These are phyloP conservation scores for Thalassiosira mediterranea DNA, from an alignment of 352 stramenopile genomes.

Conservation along the genomic window DNA sequence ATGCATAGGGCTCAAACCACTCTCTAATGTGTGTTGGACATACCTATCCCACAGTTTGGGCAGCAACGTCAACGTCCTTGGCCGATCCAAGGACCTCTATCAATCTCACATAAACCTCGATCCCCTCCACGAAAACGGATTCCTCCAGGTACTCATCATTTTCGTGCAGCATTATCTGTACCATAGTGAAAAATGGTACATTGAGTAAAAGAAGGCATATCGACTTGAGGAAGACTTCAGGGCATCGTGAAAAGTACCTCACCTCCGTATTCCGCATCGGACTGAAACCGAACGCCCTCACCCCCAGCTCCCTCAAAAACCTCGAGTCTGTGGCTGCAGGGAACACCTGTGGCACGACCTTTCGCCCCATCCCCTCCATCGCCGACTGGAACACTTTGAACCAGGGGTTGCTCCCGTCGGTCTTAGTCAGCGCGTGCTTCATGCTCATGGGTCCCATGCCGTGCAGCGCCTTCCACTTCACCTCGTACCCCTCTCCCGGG, in stretches of 20 bases:
- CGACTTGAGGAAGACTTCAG: too few species aligned
- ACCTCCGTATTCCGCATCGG: conserved; percentile 92
- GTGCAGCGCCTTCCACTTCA: conserved; percentile 88
- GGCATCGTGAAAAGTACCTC: too few species aligned
- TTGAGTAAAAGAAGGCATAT: too few species aligned
- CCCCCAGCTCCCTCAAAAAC: conserved; percentile 89
- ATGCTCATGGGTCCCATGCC: conserved; percentile 54
- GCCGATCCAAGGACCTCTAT: conserved; percentile 64
- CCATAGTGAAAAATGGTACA: background rate
- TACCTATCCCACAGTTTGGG: conserved; percentile 5
- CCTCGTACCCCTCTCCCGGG: conserved; percentile 57
- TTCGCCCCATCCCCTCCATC: conserved; percentile 56
- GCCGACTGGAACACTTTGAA: conserved; percentile 77
- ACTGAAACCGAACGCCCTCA: conserved; percentile 91
- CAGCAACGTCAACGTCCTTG: conserved; percentile 16
- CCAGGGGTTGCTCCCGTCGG: conserved; percentile 80
- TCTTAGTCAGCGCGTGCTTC: conserved; percentile 72
- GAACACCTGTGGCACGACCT: conserved; percentile 90
- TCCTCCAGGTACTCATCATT: conserved; percentile 95
- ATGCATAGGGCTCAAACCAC: too few species aligned
- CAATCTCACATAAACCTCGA: conserved; percentile 88
- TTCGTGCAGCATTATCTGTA: conserved; percentile 91
- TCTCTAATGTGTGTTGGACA: too few species aligned
- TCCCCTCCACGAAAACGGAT: conserved; percentile 90
- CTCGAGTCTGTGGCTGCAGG: conserved; percentile 92